Base-by-base conservation (phyloP, 228 moss, liverwort and hornwort genomes). In the Sphagnum magellanicum region DNA sequence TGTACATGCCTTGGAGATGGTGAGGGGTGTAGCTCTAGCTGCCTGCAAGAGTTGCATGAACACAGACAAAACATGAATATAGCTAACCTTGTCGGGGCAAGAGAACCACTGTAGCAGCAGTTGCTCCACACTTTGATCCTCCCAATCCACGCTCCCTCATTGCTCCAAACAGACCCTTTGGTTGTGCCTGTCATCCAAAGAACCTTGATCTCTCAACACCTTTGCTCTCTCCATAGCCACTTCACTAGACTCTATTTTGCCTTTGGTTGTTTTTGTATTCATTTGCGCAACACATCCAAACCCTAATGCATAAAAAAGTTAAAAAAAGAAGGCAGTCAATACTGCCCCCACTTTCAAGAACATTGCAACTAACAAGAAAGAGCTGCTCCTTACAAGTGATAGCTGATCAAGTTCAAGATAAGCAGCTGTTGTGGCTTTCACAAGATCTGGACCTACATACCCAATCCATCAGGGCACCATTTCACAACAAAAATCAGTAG, bases 91-190 rank as follows among this genome's bases (percentile, higher is more conserved):
- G 68, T 67, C 81, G 68, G 6, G 81, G 79, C 63, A 91, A 60
- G 4, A 97, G 82, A 72, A 88, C 79, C 48, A 77, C 77, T 13
- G 91, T 90, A 70, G 97, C 93, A 53, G 97, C 93, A 60, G 97
- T 87, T 7, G 97, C 82, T 60, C 97, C 97, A 74, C 97, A 97
- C 68, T 81, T 84, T 7, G 97, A 81, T 60, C 97, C 97, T 63
- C 97, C 97, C 53, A 97, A 67, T 67, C 97, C 97, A 16, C 97
- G 84, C 78, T 97, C 97, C 63, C 97, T 84, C 70, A 97, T 16
- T 16, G 77, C 91, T 71, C 93, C 97, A 69, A 97, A 93, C 0
- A 97, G 52, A 59, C 97, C 97, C 82, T 90, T 88, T 12, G 97
- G 97, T 72, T 78, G 80, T 49, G 82, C 93, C 93, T 92, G 78